Conservation (phyloP, 805 yeast genomes). For the Starmerella sp. region DNA sequence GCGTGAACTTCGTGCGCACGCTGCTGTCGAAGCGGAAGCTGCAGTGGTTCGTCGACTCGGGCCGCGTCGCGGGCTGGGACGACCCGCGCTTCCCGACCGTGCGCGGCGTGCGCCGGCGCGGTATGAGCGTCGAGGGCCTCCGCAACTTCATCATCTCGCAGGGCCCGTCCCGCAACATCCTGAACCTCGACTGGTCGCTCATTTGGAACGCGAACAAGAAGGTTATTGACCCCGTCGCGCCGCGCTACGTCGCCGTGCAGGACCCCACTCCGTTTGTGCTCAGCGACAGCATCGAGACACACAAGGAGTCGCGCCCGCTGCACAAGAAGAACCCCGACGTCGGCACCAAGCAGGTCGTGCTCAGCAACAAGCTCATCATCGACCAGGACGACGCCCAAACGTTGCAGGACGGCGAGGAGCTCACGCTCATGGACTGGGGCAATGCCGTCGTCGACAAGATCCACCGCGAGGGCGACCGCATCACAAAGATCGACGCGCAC, state of each 20-base stretch:
- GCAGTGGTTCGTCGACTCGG: slow-evolving; percentile 97
- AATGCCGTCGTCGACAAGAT: slow-evolving; percentile 70
- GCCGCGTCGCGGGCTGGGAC: slow-evolving; percentile 86
- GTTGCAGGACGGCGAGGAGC: slow-evolving; percentile 73
- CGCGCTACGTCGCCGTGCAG: slow-evolving; percentile 75
- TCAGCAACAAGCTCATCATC: slow-evolving; percentile 50
- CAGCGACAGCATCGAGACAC: slow-evolving; percentile 51
- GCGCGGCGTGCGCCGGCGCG: slow-evolving; percentile 98
- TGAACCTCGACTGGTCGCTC: slow-evolving; percentile 93
- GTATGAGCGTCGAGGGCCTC: slow-evolving; percentile 98
- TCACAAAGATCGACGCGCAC: slow-evolving; percentile 58
- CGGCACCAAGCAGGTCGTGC: slow-evolving; percentile 71
- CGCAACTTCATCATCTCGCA: slow-evolving; percentile 86
- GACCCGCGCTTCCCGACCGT: slow-evolving; percentile 99
- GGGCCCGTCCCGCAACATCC: slow-evolving; percentile 96
- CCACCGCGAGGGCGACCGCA: slow-evolving; percentile 47
- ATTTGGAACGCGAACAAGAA: slow-evolving; percentile 98
- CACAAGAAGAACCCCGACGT: slow-evolving; percentile 92
- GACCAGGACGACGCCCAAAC: slow-evolving; percentile 80
- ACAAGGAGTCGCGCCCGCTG: slow-evolving; percentile 69
- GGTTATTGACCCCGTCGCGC: slow-evolving; percentile 92
- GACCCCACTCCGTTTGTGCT: slow-evolving; percentile 63
- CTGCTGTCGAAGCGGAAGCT: slow-evolving; percentile 91
- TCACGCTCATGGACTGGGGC: slow-evolving; percentile 99
- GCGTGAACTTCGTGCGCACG: slow-evolving; percentile 95